Percentiles rank a stretch among this genome's conserved stretches.
These are phyloP conservation scores for Sporothrix humicola DNA, from an alignment of 2,329 filamentous ascomycete genomes.

Conservation along the genomic window DNA sequence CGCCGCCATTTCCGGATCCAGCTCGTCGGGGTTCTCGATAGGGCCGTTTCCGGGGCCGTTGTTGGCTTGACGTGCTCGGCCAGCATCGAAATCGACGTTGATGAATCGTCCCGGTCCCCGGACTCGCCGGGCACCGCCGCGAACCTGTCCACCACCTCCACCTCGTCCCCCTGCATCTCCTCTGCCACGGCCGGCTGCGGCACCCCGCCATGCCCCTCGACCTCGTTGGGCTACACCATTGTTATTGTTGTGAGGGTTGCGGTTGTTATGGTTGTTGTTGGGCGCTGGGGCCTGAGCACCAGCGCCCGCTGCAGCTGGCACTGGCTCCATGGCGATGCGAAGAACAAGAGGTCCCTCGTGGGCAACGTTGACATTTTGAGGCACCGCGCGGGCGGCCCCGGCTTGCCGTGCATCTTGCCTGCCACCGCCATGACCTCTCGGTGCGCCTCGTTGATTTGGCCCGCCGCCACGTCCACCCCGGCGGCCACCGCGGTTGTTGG, in stretches of 20 bases:
- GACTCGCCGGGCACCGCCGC: slow-evolving; percentile 7
- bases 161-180: slow-evolving; percentile 11
- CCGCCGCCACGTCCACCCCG: slow-evolving; percentile 9
- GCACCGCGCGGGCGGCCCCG: neutral
- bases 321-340: slow-evolving; percentile 52
- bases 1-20: slow-evolving; percentile 35
- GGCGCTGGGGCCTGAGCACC: neutral
- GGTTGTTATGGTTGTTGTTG: slow-evolving; percentile 13
- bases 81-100: neutral
- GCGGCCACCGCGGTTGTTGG: neutral
- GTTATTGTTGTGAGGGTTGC: slow-evolving; percentile 8
- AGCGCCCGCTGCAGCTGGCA: slow-evolving; percentile 14
- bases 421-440: neutral
- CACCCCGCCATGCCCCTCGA: slow-evolving; percentile 29
- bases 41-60: neutral
- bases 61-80: neutral
- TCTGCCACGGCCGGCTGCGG: slow-evolving; percentile 9
- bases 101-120: neutral
- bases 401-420: neutral
- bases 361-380: slow-evolving; percentile 51
- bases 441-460: neutral
- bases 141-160: slow-evolving; percentile 16
- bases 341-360: slow-evolving; percentile 63
- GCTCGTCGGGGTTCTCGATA: neutral
- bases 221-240: slow-evolving; percentile 20